A percentile compares a stretch with the other conserved stretches of the same genome.
phyloP scores from a whole-genome alignment of 2,329 filamentous ascomycete species.

The Stenocarpella maydis region DNA sequence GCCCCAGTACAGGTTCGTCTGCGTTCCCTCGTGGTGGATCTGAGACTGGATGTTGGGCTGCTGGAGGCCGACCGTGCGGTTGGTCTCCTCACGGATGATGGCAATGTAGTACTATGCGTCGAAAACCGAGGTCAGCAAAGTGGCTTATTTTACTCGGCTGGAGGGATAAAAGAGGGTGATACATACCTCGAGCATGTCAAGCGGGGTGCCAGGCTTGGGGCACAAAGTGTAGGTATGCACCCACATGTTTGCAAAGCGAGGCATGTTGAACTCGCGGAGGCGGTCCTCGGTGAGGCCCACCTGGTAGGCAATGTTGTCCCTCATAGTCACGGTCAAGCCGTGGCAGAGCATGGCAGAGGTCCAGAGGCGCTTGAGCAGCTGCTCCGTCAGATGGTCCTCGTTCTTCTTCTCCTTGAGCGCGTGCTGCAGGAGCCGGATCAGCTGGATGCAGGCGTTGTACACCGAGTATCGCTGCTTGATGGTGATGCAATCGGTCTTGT shows the following conservation, averaged over 20 bases:
- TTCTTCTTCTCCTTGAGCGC: constrained; percentile 51
- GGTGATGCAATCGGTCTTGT: constrained; percentile 63
- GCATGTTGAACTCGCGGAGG: constrained; percentile 53
- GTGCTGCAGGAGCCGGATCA: constrained; percentile 56
- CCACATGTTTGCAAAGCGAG: constrained; percentile 59
- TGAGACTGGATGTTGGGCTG: constrained; percentile 52
- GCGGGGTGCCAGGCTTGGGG: constrained; percentile 56
- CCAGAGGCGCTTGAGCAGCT: constrained; percentile 62
- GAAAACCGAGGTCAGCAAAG: neutral
- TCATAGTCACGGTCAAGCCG: constrained; percentile 68
- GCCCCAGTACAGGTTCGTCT: constrained; percentile 58
- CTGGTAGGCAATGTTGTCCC: constrained; percentile 63
- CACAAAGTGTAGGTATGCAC: constrained; percentile 60
- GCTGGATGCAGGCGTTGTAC: constrained; percentile 57
- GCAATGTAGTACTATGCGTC: constrained; percentile 63
- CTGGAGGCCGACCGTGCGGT: constrained; percentile 49
- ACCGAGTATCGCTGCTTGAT: constrained; percentile 63
- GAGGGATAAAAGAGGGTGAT: neutral
- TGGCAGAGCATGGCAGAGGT: constrained; percentile 63
- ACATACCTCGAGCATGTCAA: constrained; percentile 64
- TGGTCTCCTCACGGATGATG: constrained; percentile 62
- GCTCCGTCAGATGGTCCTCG: constrained; percentile 56
- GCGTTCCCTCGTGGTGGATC: constrained; percentile 44
- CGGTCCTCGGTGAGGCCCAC: constrained; percentile 48
- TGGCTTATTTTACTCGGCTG: too few relatives aligned